phyloP scores from a whole-genome alignment of 1,284 basidiomycete genomes.

The Afroboletus lepidellus region DNA sequence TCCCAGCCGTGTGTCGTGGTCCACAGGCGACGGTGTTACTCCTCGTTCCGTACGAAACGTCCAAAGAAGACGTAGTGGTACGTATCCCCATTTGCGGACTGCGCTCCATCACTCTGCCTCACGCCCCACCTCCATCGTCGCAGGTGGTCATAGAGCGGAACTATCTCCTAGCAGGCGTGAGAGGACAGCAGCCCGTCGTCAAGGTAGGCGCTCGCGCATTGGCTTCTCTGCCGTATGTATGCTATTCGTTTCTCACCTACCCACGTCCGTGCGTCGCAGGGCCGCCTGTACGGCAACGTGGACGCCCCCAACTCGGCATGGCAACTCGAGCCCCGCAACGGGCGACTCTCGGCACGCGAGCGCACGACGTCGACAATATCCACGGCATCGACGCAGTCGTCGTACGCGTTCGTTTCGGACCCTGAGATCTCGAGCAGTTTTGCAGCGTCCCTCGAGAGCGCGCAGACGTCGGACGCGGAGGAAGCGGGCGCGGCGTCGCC shows the following conservation, averaged over 20 bases:
- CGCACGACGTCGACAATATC: constrained; percentile 73
- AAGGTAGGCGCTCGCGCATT: constrained; percentile 47
- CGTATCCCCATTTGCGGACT: constrained; percentile 27
- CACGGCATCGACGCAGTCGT: constrained; percentile 71
- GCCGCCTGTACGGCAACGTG: constrained; percentile 65
- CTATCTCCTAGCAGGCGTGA: constrained; percentile 67
- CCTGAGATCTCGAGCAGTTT: constrained; percentile 78
- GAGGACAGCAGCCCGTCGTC: constrained; percentile 62
- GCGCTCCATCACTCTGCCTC: constrained; percentile 3
- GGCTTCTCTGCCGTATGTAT: too few species aligned
- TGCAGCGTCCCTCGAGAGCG: constrained; percentile 72
- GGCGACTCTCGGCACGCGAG: constrained; percentile 53
- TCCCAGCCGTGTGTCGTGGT: constrained; percentile 22
- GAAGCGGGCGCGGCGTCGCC: constrained; percentile 54
- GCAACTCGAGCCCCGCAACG: constrained; percentile 69
- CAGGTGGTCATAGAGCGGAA: constrained; percentile 72
- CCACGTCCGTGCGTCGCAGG: constrained; percentile 48
- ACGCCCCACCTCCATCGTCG: constrained; percentile 2
- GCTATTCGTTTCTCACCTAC: background rate
- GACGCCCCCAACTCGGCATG: constrained; percentile 63
- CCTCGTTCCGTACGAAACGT: constrained; percentile 65
- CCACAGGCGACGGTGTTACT: constrained; percentile 73
- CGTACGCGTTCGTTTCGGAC: constrained; percentile 75
- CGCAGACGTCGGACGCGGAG: constrained; percentile 65
- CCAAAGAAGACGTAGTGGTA: constrained; percentile 68